phyloP scores from a whole-genome alignment of 2,329 filamentous ascomycete genomes.

The Venturiaceae sp. region DNA sequence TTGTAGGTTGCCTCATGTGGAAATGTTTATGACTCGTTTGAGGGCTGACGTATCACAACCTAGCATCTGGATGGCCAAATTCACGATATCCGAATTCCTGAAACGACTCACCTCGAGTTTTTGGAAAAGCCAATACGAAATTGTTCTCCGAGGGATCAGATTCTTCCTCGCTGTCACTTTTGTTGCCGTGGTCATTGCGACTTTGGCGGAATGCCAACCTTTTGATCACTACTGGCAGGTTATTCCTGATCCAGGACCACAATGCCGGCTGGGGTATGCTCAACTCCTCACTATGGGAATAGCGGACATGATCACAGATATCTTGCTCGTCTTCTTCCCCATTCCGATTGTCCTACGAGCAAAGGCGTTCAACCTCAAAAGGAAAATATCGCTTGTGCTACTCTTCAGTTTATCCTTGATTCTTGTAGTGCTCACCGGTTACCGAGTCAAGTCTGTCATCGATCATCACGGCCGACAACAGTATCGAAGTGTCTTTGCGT shows the following conservation, averaged over 20 bases:
- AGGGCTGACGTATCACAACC: not conserved
- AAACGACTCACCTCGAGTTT: constrained; percentile 73
- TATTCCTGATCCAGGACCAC: constrained; percentile 66
- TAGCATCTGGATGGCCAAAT: constrained; percentile 87
- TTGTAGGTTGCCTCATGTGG: constrained; percentile 56
- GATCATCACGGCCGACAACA: constrained; percentile 63
- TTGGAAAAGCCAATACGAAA: constrained; percentile 69
- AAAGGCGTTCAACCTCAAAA: constrained; percentile 60
- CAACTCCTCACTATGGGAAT: constrained; percentile 86
- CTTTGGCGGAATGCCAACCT: constrained; percentile 65
- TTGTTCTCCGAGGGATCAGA: constrained; percentile 61
- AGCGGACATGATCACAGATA: constrained; percentile 79
- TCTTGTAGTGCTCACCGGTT: constrained; percentile 70
- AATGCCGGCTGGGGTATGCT: constrained; percentile 77
- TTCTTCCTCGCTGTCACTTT: constrained; percentile 72
- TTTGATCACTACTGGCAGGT: constrained; percentile 50
- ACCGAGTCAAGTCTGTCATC: constrained; percentile 73
- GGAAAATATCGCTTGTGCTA: constrained; percentile 68
- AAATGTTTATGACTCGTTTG: not conserved
- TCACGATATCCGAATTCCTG: constrained; percentile 84
- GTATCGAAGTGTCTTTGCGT: constrained; percentile 80
- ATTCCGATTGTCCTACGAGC: constrained; percentile 75
- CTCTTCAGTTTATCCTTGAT: constrained; percentile 80
- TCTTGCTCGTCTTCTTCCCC: constrained; percentile 79
- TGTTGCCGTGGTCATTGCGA: constrained; percentile 68